Conservation (phyloP, 1,284 basidiomycete species). For the Pseudozyma sp. region DNA sequence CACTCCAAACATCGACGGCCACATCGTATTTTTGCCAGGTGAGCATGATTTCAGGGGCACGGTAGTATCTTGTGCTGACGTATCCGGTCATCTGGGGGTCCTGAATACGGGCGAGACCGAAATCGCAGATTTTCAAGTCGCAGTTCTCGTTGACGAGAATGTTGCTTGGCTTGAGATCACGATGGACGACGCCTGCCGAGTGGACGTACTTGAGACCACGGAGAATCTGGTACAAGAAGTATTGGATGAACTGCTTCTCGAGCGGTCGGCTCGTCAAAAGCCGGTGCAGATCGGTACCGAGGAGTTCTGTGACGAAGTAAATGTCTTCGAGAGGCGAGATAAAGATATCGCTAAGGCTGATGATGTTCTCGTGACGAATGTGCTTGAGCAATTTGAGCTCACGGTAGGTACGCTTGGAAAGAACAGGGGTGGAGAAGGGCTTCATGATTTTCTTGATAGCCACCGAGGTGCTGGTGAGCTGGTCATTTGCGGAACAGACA, state of each 20-base stretch:
- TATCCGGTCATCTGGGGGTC: conserved; percentile 99
- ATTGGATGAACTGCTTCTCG: conserved; percentile 99
- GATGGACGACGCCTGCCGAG: conserved; percentile 97
- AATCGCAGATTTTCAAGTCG: conserved; percentile 99
- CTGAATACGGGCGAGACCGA: conserved; percentile 90
- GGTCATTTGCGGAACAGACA: conserved; percentile 90
- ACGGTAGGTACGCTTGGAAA: conserved; percentile 96
- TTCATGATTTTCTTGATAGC: conserved; percentile 99
- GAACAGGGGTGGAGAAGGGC: conserved; percentile 96
- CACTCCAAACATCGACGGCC: conserved; percentile 97
- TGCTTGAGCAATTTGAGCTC: conserved; percentile 99
- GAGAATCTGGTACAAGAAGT: conserved; percentile 98
- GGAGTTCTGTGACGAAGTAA: conserved; percentile 99
- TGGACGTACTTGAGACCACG: conserved; percentile 99
- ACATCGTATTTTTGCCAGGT: conserved; percentile 99
- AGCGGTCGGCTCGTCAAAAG: conserved; percentile 94
- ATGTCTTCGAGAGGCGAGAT: conserved; percentile 95
- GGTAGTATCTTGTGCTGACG: conserved; percentile 98
- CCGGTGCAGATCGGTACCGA: conserved; percentile 97
- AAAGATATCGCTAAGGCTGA: conserved; percentile 98
- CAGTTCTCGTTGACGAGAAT: conserved; percentile 99
- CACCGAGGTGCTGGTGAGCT: conserved; percentile 91
- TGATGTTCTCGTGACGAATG: conserved; percentile 99
- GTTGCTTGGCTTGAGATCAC: conserved; percentile 96
- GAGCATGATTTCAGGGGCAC: conserved; percentile 99